Evolutionary conservation across 345 rosid species (phyloP).

Genomic region (Eutrema heterophyllum): DNA sequence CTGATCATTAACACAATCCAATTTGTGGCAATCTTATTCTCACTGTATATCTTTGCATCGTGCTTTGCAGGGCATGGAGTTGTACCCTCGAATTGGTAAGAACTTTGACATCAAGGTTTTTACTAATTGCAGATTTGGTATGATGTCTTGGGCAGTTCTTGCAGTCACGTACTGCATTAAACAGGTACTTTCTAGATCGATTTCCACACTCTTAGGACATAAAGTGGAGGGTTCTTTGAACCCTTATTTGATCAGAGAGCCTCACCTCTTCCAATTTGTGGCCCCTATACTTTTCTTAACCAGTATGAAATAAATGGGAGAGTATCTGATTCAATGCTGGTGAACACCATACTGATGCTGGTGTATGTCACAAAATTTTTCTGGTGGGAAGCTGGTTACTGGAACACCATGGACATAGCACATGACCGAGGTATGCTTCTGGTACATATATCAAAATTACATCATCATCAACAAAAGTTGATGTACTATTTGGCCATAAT

Average conservation of each 20-base stretch:
- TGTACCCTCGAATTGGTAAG: slow-evolving; percentile 96
- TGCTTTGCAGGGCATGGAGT: slow-evolving; percentile 86
- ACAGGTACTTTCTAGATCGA: slow-evolving; percentile 51
- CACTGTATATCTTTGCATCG: slow-evolving; percentile 2
- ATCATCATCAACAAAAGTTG: background rate
- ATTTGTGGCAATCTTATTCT: slow-evolving; percentile 1
- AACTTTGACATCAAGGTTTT: slow-evolving; percentile 95
- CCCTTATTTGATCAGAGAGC: background rate
- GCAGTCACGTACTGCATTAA: slow-evolving; percentile 97
- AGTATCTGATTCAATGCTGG: slow-evolving; percentile 90
- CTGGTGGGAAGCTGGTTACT: slow-evolving; percentile 99
- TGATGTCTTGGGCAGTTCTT: slow-evolving; percentile 99
- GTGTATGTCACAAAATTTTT: slow-evolving; percentile 88
- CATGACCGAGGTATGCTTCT: slow-evolving; percentile 84
- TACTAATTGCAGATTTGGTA: slow-evolving; percentile 97
- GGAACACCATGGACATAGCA: slow-evolving; percentile 98
- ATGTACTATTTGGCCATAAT: background rate
- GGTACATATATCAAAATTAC: background rate
- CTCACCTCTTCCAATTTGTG: slow-evolving; percentile 3
- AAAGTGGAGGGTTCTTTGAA: background rate
- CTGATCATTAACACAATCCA: background rate
- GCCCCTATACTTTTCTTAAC: slow-evolving; percentile 23
- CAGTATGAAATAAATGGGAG: slow-evolving; percentile 82
- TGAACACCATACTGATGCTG: slow-evolving; percentile 85
- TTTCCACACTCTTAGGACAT: background rate